Percentiles rank a stretch among this genome's conserved stretches.
Evolutionary conservation across 768 basidiomycete genomes (phyloP).

Genomic region (Leucosporidium yakuticum): DNA sequence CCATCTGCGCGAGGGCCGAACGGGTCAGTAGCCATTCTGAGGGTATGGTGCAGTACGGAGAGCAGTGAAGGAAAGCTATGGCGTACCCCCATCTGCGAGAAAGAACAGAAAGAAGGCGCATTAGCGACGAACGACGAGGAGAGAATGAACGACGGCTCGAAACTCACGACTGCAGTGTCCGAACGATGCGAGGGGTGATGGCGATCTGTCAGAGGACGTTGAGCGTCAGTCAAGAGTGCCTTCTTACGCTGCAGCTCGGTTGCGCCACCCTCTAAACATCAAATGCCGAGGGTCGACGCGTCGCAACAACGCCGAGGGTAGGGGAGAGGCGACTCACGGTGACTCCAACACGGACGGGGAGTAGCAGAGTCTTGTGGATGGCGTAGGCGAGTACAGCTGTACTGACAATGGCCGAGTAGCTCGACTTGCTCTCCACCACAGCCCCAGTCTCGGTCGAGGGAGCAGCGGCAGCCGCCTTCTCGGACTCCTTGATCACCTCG

Average conservation of each 20-base stretch:
- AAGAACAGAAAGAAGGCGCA: too few species aligned
- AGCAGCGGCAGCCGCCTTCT: slow-evolving; percentile 14
- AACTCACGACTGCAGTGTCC: slow-evolving; percentile 27
- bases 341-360: slow-evolving; percentile 81
- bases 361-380: slow-evolving; percentile 87
- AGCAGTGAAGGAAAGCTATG: too few species aligned
- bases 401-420: slow-evolving; percentile 76
- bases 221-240: too few species aligned
- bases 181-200: slow-evolving; percentile 35
- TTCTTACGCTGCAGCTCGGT: too few species aligned
- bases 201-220: slow-evolving; percentile 5
- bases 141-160: too few species aligned
- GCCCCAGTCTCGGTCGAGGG: background rate
- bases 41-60: too few species aligned
- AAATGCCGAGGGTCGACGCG: too few species aligned
- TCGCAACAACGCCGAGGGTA: too few species aligned
- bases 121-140: background rate
- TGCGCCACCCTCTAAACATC: too few species aligned
- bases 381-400: slow-evolving; percentile 90
- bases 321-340: slow-evolving; percentile 51
- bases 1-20: slow-evolving; percentile 8
- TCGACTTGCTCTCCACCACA: slow-evolving; percentile 36
- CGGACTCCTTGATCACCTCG: slow-evolving; percentile 1
- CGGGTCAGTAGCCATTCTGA: too few species aligned
- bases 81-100: too few species aligned